These are phyloP conservation scores for Fomitopsis schrenkii DNA, from an alignment of 1,284 basidiomycete genomes.

Conservation along the genomic window DNA sequence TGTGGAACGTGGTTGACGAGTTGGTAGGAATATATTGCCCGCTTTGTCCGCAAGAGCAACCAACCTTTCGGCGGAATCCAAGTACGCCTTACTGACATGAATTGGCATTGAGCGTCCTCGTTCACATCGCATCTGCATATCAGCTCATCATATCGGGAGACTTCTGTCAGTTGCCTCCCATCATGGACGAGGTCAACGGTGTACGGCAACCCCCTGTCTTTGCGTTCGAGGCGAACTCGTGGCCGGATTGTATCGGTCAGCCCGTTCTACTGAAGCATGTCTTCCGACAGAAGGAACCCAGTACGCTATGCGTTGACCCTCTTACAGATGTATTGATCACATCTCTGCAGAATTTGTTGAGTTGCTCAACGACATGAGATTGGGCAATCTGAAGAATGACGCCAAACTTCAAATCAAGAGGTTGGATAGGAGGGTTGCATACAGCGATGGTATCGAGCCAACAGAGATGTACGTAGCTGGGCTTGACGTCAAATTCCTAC, in stretches of 20 bases:
- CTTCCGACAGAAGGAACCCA: slow-evolving; percentile 48
- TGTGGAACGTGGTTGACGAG: background rate
- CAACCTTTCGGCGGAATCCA: slow-evolving; percentile 77
- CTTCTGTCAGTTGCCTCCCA: slow-evolving; percentile 80
- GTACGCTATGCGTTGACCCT: slow-evolving; percentile 30
- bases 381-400: slow-evolving; percentile 43
- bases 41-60: slow-evolving; percentile 40
- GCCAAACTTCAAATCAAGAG: slow-evolving; percentile 52
- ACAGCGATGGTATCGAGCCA: slow-evolving; percentile 72
- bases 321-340: background rate
- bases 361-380: slow-evolving; percentile 73
- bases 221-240: slow-evolving; percentile 66
- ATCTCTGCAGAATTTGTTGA: slow-evolving; percentile 49
- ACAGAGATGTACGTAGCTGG: slow-evolving; percentile 66
- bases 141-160: slow-evolving; percentile 76
- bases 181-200: slow-evolving; percentile 40
- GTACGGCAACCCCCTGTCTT: slow-evolving; percentile 38
- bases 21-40: slow-evolving; percentile 42
- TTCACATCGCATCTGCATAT: background rate
- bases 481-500: too few relatives aligned
- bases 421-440: slow-evolving; percentile 56
- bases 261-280: slow-evolving; percentile 35
- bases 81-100: slow-evolving; percentile 26
- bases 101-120: background rate
- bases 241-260: slow-evolving; percentile 42